Evolutionary conservation across 768 basidiomycete genomes (phyloP).

Genomic region (Piloderma croceum): DNA sequence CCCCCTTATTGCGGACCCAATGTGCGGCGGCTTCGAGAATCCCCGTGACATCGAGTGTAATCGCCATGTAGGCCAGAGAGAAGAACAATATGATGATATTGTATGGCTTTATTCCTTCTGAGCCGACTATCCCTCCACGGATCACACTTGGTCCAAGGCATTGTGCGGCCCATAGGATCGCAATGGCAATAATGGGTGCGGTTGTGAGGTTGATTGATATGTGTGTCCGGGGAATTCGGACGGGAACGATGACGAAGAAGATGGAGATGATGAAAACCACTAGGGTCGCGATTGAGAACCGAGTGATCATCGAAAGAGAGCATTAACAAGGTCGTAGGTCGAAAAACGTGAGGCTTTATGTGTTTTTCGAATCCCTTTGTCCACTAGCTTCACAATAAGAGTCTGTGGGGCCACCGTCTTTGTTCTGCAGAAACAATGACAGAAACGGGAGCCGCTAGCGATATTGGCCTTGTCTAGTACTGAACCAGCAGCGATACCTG

Average conservation of each 20-base stretch:
- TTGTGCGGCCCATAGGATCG: constrained; percentile 50
- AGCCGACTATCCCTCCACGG: constrained; percentile 73
- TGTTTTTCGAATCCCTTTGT: too few relatives aligned
- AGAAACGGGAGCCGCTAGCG: too few relatives aligned
- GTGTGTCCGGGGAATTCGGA: constrained; percentile 28
- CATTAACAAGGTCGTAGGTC: too few relatives aligned
- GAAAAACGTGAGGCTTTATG: too few relatives aligned
- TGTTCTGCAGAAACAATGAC: too few relatives aligned
- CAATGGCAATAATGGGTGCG: constrained; percentile 48
- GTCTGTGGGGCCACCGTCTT: too few relatives aligned
- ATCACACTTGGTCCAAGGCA: constrained; percentile 49
- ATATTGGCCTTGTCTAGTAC: too few relatives aligned
- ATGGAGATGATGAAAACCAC: constrained; percentile 51
- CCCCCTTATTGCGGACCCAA: constrained; percentile 80
- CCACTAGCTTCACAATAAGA: too few relatives aligned
- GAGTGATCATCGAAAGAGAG: constrained; percentile 42
- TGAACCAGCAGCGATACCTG: too few relatives aligned
- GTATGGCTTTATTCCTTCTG: constrained; percentile 78
- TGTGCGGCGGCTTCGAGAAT: constrained; percentile 82
- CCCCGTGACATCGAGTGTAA: constrained; percentile 87
- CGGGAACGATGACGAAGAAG: constrained; percentile 45
- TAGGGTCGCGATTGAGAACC: constrained; percentile 43
- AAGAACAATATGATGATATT: constrained; percentile 93
- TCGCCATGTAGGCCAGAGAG: constrained; percentile 87
- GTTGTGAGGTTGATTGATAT: constrained; percentile 46